Evolutionary conservation across 129 eudicot species (phyloP).

Genomic region (Centaurea solstitialis): DNA sequence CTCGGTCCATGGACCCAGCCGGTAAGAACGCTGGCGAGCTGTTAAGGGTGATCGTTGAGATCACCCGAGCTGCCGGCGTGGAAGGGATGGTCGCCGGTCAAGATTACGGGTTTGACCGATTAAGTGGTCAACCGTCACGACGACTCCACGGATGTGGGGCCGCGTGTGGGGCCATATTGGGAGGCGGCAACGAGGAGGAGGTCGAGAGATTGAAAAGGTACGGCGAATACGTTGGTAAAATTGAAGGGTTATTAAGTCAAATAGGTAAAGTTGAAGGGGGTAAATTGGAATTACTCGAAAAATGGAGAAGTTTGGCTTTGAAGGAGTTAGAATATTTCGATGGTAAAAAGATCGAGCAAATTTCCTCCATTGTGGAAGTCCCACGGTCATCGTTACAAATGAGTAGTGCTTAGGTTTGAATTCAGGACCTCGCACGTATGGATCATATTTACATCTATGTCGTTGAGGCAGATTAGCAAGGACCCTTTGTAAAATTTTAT

Average conservation of each 20-base stretch:
- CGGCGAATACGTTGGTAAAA: conserved; percentile 52
- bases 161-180: conserved; percentile 71
- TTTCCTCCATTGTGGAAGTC: conserved; percentile 26
- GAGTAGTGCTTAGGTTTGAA: too few relatives aligned
- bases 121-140: conserved; percentile 21
- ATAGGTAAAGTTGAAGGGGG: conserved; percentile 14
- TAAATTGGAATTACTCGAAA: conserved; percentile 16
- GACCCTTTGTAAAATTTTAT: too few relatives aligned
- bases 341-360: conserved; percentile 18
- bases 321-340: conserved; percentile 47
- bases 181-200: conserved; percentile 63
- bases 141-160: conserved; percentile 60
- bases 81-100: conserved; percentile 43
- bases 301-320: conserved; percentile 39
- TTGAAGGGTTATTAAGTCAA: conserved; percentile 34
- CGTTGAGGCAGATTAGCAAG: background rate
- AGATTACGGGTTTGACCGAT: background rate
- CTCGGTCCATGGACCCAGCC: conserved; percentile 21
- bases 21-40: conserved; percentile 26
- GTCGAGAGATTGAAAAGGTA: conserved; percentile 53
- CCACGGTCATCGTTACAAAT: too few relatives aligned
- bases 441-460: too few relatives aligned
- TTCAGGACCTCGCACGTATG: too few relatives aligned
- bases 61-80: conserved; percentile 45
- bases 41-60: conserved; percentile 50